Conservation (phyloP, 441 rosid genomes). For the Populus hybrid region DNA sequence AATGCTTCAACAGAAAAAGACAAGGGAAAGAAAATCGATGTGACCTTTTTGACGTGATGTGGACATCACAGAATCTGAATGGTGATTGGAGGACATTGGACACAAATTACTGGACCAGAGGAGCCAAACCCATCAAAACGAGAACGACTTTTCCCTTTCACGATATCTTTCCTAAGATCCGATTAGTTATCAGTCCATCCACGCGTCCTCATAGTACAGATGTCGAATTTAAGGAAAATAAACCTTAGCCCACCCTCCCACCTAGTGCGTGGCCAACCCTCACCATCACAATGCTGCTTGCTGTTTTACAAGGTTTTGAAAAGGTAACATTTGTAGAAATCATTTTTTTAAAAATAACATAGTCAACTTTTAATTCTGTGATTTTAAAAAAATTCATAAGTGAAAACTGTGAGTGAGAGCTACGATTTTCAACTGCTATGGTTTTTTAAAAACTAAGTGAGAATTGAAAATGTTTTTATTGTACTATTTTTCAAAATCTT, state of each 20-base stretch:
- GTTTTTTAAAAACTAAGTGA: too few relatives aligned
- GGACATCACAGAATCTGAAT: background rate
- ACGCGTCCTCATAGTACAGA: conserved; percentile 20
- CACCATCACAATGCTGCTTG: background rate
- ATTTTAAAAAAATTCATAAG: too few relatives aligned
- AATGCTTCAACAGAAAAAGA: too few relatives aligned
- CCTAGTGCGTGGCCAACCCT: background rate
- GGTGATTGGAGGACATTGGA: background rate
- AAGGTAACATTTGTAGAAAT: too few relatives aligned
- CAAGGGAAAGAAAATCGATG: too few relatives aligned
- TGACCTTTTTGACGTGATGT: background rate
- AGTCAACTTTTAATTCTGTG: too few relatives aligned
- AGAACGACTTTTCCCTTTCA: background rate
- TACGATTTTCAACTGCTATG: too few relatives aligned
- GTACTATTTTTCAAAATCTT: too few relatives aligned
- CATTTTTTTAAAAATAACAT: too few relatives aligned
- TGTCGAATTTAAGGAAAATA: background rate
- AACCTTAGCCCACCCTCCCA: background rate
- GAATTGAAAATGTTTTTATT: too few relatives aligned
- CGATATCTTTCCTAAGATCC: conserved; percentile 19
- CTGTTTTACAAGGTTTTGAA: too few relatives aligned
- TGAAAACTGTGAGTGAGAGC: too few relatives aligned
- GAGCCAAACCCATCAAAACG: background rate
- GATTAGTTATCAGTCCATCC: conserved; percentile 25
- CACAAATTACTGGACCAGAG: background rate